A percentile compares a stretch with the other conserved stretches of the same genome.
Conservation (phyloP, 441 rosid species). For the Adansonia madagascariensis region DNA sequence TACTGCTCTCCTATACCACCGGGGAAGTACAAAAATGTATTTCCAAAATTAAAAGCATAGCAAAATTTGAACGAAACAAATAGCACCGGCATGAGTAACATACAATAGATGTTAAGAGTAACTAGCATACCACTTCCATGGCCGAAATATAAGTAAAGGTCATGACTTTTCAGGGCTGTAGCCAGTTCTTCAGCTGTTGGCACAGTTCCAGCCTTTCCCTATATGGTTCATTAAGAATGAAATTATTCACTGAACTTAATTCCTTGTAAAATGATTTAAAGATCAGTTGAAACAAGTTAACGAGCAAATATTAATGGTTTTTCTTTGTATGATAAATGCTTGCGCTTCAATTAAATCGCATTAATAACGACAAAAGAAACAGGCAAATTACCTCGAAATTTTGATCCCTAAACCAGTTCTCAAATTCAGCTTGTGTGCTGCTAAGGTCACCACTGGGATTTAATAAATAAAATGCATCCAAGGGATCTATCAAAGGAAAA, state of each 20-base stretch:
- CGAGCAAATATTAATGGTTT: not conserved
- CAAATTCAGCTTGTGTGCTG: conserved; percentile 66
- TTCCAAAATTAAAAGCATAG: conserved; percentile 16
- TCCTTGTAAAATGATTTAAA: not conserved
- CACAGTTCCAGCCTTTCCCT: conserved; percentile 90
- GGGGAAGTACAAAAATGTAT: conserved; percentile 18
- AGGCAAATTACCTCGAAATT: conserved; percentile 67
- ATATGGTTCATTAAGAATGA: conserved; percentile 23
- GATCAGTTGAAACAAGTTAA: not conserved
- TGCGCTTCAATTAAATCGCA: not conserved
- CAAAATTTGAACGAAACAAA: not conserved
- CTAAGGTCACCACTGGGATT: conserved; percentile 87
- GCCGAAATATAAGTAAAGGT: conserved; percentile 87
- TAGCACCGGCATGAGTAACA: not conserved
- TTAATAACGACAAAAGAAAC: not conserved
- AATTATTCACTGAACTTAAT: not conserved
- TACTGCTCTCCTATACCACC: conserved; percentile 73
- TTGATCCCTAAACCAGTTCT: conserved; percentile 78
- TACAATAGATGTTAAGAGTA: not conserved
- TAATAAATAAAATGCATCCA: conserved; percentile 88
- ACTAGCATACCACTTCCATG: conserved; percentile 86
- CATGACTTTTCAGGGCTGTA: conserved; percentile 74
- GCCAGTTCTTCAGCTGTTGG: conserved; percentile 74
- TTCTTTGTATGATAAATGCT: conserved; percentile 2
- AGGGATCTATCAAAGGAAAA: conserved; percentile 85